Base-by-base conservation (phyloP, 257 asterid genomes). In the Osmanthus fragrans region DNA sequence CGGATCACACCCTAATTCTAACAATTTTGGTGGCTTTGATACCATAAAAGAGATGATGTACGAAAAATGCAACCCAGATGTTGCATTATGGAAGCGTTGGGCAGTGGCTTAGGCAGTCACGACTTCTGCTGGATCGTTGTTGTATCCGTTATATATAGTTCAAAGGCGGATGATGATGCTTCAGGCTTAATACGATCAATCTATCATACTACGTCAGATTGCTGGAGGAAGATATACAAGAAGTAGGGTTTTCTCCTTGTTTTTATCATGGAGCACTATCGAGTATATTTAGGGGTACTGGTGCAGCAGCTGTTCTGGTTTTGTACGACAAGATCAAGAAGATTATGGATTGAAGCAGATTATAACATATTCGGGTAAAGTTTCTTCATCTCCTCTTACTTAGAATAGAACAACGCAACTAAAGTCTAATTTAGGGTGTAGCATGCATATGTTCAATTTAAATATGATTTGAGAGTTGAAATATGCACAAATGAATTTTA, bases 111-210 rank as follows among this genome's bases (percentile, higher is more conserved):
- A 95, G 73, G 99, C 87, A 1, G 97, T 95, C 39, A 95, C 98
- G 3, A 91, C 98, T 1, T 82, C 97, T 11, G 96, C 98, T 1
- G 99, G 98, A 72, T 49, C 92, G 85, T 12, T 93, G 54, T 95
- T 97, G 6, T 95, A 95, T 75, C 98, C 98, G 2, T n/a, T 95
- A 42, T 98, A 95, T 74, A 95, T 98, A 0, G 99, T 95, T 30
- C 71, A 97, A 79, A 88, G 99, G 87, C 90, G 98, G 72, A 95
- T 95, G 94, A 95, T 95, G 98, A 95, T 95, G 99, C 98, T 93
- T 92, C 99, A 2, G 98, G 99, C 11, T 70, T 85, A 34, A 97
- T 84, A n/a, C 49, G 70, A 45, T 92, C 90, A 4, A 92, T 93
- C 97, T 93, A 89, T 79, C 7, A 23, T 70, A 87, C 81, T 72